These are phyloP conservation scores for Hygrophorus pudorinus DNA, from an alignment of 768 basidiomycete species.

Conservation along the genomic window DNA sequence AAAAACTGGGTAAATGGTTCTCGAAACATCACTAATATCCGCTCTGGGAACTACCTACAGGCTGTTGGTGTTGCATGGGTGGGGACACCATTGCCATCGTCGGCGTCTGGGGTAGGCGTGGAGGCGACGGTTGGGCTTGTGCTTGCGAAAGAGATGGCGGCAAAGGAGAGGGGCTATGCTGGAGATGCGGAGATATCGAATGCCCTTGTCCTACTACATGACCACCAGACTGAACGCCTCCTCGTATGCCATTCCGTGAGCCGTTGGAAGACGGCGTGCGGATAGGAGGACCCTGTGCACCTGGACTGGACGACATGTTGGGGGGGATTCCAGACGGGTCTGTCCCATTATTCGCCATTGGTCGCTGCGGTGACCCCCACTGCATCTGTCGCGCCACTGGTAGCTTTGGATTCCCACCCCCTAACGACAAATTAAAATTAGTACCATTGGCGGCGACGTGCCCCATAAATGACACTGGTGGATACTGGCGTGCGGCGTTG, in stretches of 20 bases:
- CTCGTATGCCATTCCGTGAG: slow-evolving; percentile 32
- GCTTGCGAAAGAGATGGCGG: slow-evolving; percentile 23
- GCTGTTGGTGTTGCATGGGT: slow-evolving; percentile 44
- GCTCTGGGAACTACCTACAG: slow-evolving; percentile 40
- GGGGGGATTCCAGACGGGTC: slow-evolving; percentile 16
- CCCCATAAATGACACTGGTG: slow-evolving; percentile 25
- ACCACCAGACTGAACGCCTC: slow-evolving; percentile 23
- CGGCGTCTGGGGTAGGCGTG: slow-evolving; percentile 39
- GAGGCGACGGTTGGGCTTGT: slow-evolving; percentile 35
- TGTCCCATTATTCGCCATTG: slow-evolving; percentile 21
- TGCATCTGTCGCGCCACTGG: slow-evolving; percentile 31
- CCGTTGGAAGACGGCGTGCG: slow-evolving; percentile 53
- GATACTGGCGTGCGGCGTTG: slow-evolving; percentile 19
- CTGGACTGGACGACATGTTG: slow-evolving; percentile 28
- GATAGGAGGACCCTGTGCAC: slow-evolving; percentile 24
- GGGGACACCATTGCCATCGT: slow-evolving; percentile 46
- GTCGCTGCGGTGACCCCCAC: slow-evolving; percentile 24
- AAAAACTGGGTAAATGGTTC: background rate
- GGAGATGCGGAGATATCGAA: slow-evolving; percentile 41
- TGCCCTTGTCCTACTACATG: slow-evolving; percentile 19
- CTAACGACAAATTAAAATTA: slow-evolving; percentile 30
- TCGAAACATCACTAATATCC: slow-evolving; percentile 32
- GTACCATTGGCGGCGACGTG: slow-evolving; percentile 21
- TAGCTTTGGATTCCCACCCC: slow-evolving; percentile 29
- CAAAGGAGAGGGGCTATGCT: slow-evolving; percentile 35